Percentiles rank a stretch among this genome's conserved stretches.
Conservation (phyloP, 305 asterid species). For the Solanum hybrid region DNA sequence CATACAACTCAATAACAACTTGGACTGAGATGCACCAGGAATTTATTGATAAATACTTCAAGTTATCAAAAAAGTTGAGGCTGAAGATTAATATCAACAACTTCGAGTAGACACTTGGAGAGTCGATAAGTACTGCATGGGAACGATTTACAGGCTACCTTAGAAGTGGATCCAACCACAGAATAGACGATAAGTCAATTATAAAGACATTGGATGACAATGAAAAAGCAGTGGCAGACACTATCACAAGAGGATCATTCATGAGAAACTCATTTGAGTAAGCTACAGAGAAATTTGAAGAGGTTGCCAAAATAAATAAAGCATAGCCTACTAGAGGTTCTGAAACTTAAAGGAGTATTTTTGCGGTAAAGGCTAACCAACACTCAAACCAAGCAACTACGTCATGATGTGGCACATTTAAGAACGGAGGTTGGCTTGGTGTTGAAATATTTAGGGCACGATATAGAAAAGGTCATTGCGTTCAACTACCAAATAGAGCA, state of each 20-base stretch:
- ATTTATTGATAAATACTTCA: background rate
- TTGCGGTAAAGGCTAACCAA: background rate
- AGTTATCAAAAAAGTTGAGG: background rate
- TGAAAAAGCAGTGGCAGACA: background rate
- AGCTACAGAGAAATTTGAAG: background rate
- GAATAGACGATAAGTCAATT: background rate
- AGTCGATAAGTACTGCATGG: background rate
- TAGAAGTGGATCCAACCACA: background rate
- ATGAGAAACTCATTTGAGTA: background rate
- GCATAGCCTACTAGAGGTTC: background rate
- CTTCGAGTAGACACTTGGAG: background rate
- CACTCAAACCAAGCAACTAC: background rate
- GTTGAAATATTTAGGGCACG: background rate
- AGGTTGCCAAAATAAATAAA: background rate
- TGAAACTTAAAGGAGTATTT: background rate
- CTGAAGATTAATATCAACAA: background rate
- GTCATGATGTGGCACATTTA: background rate
- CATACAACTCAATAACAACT: background rate
- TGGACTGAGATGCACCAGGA: background rate
- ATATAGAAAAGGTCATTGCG: background rate
- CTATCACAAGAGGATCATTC: background rate
- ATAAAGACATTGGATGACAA: background rate
- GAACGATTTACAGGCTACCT: background rate
- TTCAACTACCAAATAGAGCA: background rate
- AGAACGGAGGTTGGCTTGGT: background rate